These are phyloP conservation scores for Talaromyces liani DNA, from an alignment of 495 filamentous ascomycete genomes.

Conservation along the genomic window DNA sequence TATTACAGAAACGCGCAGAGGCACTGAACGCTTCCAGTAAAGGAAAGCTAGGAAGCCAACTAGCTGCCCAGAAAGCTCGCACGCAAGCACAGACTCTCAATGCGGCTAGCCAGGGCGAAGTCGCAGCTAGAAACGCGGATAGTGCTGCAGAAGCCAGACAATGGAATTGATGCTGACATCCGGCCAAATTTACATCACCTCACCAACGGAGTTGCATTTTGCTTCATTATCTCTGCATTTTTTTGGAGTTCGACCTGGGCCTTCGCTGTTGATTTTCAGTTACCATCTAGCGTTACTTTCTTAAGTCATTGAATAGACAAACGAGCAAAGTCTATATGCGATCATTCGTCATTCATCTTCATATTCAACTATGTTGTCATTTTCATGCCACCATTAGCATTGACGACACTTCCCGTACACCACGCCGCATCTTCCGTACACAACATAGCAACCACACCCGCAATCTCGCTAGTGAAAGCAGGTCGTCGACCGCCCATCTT, in stretches of 20 bases:
- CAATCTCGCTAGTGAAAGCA: conserved; percentile 69
- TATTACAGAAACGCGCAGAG: conserved; percentile 34
- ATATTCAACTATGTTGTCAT: conserved; percentile 37
- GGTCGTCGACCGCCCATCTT: conserved; percentile 59
- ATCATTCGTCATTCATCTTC: background rate
- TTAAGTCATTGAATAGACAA: background rate
- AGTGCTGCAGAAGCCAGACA: conserved; percentile 36
- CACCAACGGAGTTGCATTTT: background rate
- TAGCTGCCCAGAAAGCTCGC: conserved; percentile 60
- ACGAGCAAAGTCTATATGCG: background rate
- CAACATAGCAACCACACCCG: conserved; percentile 79
- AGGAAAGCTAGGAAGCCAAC: conserved; percentile 52
- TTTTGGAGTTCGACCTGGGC: background rate
- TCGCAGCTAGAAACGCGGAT: conserved; percentile 51
- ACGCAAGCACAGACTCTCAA: conserved; percentile 52
- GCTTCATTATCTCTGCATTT: background rate
- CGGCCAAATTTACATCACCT: background rate
- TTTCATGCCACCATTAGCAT: conserved; percentile 80
- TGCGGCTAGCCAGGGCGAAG: conserved; percentile 48
- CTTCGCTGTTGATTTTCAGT: background rate
- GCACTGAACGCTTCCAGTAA: conserved; percentile 19
- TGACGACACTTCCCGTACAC: conserved; percentile 81
- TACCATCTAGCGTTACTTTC: background rate
- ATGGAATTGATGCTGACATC: conserved; percentile 36
- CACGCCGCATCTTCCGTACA: conserved; percentile 65